Base-by-base conservation (phyloP, 768 basidiomycete species). In the Tulasnella calospora region DNA sequence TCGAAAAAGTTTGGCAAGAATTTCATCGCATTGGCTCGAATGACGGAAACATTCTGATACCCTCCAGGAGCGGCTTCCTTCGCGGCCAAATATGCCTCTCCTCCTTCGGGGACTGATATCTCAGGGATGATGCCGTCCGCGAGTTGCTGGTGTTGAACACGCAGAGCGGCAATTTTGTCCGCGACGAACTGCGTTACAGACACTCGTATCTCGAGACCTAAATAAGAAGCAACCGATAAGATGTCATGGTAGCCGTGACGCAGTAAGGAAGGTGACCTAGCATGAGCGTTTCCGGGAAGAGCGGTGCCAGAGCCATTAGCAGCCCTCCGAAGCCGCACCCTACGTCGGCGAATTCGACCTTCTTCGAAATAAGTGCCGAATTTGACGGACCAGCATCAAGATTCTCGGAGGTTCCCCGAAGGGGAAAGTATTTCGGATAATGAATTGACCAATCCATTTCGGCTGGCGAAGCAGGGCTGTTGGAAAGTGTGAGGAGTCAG, bases 281-380 rank as follows among this genome's bases (percentile, higher is more conserved):
- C 89, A 99, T 97, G 74, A 98, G 88, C 0, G 90, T 93, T 80
- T 97, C 91, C 9, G 98, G 98, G 82, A 93, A 98, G 47, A 94
- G 86, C 8, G 96, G 95, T 0, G 96, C 94, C 21, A 99, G 89
- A 5, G 93, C 85, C 81, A 96, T 92, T 79, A 97, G 86, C 55
- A 99, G 89, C 21, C 98, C 98, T 19, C 98, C 98, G 82, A 99
- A 99, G 61, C 98, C 98, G 84, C 98, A 99, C 0, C 98, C 98
- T 46, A 99, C 90, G 84, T 99, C 98, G 4, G 95, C 98, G 82
- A 96, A 98, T 84, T 96, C 95, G 69, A 98, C 96, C 13, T 86
- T 85, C 82, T 92, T 92, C 7, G 87, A 83, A 33, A 82, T 84
- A 40, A 86, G 44, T 2, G 30, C 36, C 15, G 30, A 83, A 40